A percentile compares a stretch with the other conserved stretches of the same genome.
phyloP scores from a whole-genome alignment of 1,139 yeast genomes.

The Suhomyces maxii region DNA sequence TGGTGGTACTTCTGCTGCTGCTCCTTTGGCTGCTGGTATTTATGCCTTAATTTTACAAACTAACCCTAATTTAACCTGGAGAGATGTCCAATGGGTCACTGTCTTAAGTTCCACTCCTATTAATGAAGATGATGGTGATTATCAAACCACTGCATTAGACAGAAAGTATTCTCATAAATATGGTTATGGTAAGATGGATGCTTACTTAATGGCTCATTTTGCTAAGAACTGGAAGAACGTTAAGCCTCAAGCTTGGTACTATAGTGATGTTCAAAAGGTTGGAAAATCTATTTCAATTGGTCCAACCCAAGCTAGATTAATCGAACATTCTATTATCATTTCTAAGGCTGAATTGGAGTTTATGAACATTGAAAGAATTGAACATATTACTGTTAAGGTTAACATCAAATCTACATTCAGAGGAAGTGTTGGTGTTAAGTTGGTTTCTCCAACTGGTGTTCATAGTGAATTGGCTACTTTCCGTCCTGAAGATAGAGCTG shows the following conservation, averaged over 20 bases:
- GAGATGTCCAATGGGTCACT: conserved; percentile 87
- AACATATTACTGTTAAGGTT: conserved; percentile 83
- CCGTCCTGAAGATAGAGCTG: conserved; percentile 58
- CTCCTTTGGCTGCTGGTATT: conserved; percentile 96
- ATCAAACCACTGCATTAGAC: conserved; percentile 65
- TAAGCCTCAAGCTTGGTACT: conserved; percentile 87
- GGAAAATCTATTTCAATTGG: conserved; percentile 25
- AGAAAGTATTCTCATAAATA: conserved; percentile 76
- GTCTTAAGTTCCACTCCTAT: conserved; percentile 73
- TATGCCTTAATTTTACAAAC: conserved; percentile 79
- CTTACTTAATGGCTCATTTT: conserved; percentile 67
- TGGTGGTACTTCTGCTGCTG: conserved; percentile 99
- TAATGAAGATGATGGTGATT: conserved; percentile 64
- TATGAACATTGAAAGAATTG: conserved; percentile 69
- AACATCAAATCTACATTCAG: conserved; percentile 65
- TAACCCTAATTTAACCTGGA: conserved; percentile 90
- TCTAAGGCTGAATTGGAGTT: conserved; percentile 48
- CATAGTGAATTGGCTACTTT: conserved; percentile 74
- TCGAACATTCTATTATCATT: conserved; percentile 49
- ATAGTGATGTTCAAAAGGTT: conserved; percentile 44
- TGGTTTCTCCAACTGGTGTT: conserved; percentile 76
- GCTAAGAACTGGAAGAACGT: conserved; percentile 83
- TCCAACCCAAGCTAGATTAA: conserved; percentile 19
- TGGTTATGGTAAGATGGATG: conserved; percentile 94
- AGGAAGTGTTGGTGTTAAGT: conserved; percentile 67